Percentiles rank a stretch among this genome's conserved stretches.
phyloP scores from a whole-genome alignment of 805 yeast species.

The Torulaspora indica region DNA sequence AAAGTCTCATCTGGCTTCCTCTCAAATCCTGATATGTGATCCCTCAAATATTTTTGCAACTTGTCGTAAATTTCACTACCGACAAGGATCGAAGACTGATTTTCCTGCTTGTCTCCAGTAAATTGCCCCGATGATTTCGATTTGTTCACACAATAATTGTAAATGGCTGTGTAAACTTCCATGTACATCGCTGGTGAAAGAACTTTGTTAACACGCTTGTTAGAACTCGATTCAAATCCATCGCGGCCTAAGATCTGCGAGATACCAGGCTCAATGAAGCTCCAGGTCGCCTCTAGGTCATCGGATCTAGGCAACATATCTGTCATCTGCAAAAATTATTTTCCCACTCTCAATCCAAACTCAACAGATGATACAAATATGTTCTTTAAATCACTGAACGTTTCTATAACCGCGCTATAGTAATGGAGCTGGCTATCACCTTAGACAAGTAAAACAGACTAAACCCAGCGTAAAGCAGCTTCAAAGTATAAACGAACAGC shows the following conservation, averaged over 20 bases:
- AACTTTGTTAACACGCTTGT: conserved; percentile 51
- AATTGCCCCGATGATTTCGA: conserved; percentile 46
- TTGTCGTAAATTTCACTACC: conserved; percentile 86
- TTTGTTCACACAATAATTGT: conserved; percentile 84
- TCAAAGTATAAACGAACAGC: background rate
- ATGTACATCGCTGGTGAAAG: conserved; percentile 72
- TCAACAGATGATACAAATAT: background rate
- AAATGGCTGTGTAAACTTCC: conserved; percentile 87
- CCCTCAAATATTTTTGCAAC: conserved; percentile 59
- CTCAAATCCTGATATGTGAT: conserved; percentile 50
- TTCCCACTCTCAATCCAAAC: background rate
- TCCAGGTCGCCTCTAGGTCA: conserved; percentile 69
- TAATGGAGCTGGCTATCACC: background rate
- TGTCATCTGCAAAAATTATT: conserved; percentile 19
- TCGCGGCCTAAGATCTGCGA: conserved; percentile 61
- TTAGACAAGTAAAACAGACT: background rate
- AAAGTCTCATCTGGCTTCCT: conserved; percentile 60
- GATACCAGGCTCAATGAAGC: conserved; percentile 70
- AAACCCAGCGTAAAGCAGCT: background rate
- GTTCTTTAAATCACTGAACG: background rate
- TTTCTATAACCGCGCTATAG: conserved; percentile 2
- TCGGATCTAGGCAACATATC: conserved; percentile 49
- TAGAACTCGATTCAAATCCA: conserved; percentile 30
- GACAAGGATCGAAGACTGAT: conserved; percentile 49
- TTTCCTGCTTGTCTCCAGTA: conserved; percentile 38